phyloP scores from a whole-genome alignment of 169 alveolate species.

The Eimeria sp. region DNA sequence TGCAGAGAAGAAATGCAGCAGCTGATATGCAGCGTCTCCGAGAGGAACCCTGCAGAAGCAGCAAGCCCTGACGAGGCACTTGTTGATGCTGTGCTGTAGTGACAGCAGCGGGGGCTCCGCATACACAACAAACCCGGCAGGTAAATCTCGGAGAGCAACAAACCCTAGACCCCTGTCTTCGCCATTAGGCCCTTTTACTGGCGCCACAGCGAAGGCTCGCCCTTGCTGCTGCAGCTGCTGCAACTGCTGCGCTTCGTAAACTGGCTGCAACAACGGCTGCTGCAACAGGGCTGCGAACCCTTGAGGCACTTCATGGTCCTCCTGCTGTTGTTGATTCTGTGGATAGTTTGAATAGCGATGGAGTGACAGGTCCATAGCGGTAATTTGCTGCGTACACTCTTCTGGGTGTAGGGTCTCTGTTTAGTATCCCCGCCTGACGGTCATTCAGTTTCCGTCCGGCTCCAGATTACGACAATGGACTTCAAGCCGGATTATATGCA shows the following conservation, averaged over 20 bases:
- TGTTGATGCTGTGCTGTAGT: constrained; percentile 49
- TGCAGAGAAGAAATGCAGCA: constrained; percentile 51
- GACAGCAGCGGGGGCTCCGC: constrained; percentile 37
- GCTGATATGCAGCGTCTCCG: constrained; percentile 33
- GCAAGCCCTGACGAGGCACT: constrained; percentile 56
- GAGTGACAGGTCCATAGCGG: neutral
- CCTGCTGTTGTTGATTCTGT: constrained; percentile 6
- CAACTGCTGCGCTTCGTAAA: constrained; percentile 28
- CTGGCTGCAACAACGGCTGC: constrained; percentile 52
- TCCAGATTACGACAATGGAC: too few species aligned
- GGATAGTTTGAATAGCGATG: neutral
- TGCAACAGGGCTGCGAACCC: constrained; percentile 28
- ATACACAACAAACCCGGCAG: constrained; percentile 50
- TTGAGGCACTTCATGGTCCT: neutral
- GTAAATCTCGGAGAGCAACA: constrained; percentile 41
- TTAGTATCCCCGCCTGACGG: neutral
- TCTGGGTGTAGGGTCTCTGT: neutral
- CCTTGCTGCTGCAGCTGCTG: constrained; percentile 62
- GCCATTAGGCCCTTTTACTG: constrained; percentile 30
- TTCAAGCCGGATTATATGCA: neutral
- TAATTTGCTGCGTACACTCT: neutral
- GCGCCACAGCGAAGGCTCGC: constrained; percentile 58
- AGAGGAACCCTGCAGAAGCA: constrained; percentile 40
- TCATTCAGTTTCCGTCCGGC: neutral
- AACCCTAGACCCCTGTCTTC: constrained; percentile 59